These are phyloP conservation scores for Fraxinus platypoda DNA, from an alignment of 305 asterid species.

Conservation along the genomic window DNA sequence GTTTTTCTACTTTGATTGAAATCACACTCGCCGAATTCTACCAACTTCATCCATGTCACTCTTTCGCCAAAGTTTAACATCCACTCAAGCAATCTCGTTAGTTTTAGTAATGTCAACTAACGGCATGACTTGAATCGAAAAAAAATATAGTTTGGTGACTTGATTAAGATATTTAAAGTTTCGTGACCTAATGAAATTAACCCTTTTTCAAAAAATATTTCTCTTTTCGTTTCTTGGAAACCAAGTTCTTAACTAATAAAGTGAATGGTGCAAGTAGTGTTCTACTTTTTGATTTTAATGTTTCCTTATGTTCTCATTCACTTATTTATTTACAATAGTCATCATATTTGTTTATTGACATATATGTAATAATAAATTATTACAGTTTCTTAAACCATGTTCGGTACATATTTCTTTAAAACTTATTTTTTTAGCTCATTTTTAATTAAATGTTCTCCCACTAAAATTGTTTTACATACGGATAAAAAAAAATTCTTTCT, in stretches of 20 bases:
- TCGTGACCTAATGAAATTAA: neutral
- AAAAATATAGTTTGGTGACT: neutral
- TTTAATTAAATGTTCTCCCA: too few species aligned
- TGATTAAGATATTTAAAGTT: neutral
- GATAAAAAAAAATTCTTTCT: too few species aligned
- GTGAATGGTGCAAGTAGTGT: neutral
- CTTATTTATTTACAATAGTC: neutral
- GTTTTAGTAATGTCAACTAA: neutral
- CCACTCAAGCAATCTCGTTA: neutral
- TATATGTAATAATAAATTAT: too few species aligned
- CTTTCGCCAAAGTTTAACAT: neutral
- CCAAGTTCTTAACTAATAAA: neutral
- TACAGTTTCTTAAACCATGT: neutral
- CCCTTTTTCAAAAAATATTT: too few species aligned
- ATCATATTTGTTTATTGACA: neutral
- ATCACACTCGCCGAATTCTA: neutral
- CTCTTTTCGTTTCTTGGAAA: neutral
- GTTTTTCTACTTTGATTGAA: neutral
- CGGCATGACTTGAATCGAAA: neutral
- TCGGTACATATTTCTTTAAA: neutral
- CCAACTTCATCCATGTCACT: neutral
- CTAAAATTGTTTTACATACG: too few species aligned
- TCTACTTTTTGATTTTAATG: neutral
- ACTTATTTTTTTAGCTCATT: too few species aligned
- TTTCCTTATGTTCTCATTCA: neutral